phyloP scores from a whole-genome alignment of 1,284 basidiomycete species.

The Neolentinus lepideus region DNA sequence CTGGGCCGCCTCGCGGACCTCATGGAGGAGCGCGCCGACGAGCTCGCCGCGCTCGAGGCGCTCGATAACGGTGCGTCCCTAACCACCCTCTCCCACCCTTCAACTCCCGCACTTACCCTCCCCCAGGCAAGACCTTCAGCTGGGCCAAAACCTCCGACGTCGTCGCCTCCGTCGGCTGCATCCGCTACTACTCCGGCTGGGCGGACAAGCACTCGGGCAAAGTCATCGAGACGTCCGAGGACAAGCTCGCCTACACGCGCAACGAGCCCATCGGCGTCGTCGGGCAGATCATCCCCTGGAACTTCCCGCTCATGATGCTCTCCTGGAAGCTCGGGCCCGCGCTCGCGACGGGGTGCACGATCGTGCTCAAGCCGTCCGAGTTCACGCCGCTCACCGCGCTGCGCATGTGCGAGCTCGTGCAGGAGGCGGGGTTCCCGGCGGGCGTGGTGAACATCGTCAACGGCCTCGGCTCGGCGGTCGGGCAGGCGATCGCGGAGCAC shows the following conservation, averaged over 20 bases:
- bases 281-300: conserved; percentile 83
- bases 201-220: conserved; percentile 87
- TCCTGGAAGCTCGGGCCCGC: conserved; percentile 84
- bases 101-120: background rate
- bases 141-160: conserved; percentile 75
- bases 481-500: conserved; percentile 56
- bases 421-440: conserved; percentile 55
- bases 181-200: conserved; percentile 77
- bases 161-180: conserved; percentile 52
- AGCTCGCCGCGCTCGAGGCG: conserved; percentile 74
- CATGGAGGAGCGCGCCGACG: conserved; percentile 67
- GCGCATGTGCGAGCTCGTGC: conserved; percentile 39
- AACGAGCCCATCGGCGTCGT: conserved; percentile 94
- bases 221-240: conserved; percentile 68
- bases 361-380: conserved; percentile 88
- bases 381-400: conserved; percentile 83
- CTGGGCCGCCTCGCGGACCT: conserved; percentile 68
- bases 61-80: conserved; percentile 42
- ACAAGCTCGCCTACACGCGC: conserved; percentile 72
- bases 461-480: conserved; percentile 64
- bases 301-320: conserved; percentile 69
- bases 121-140: conserved; percentile 64
- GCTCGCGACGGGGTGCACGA: conserved; percentile 76
- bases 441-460: conserved; percentile 69
- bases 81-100: background rate